Evolutionary conservation across 108 stramenopile genomes (phyloP), one percentile per base, ranked within the genome.

Genomic region (Stephanodiscus triporus): DNA sequence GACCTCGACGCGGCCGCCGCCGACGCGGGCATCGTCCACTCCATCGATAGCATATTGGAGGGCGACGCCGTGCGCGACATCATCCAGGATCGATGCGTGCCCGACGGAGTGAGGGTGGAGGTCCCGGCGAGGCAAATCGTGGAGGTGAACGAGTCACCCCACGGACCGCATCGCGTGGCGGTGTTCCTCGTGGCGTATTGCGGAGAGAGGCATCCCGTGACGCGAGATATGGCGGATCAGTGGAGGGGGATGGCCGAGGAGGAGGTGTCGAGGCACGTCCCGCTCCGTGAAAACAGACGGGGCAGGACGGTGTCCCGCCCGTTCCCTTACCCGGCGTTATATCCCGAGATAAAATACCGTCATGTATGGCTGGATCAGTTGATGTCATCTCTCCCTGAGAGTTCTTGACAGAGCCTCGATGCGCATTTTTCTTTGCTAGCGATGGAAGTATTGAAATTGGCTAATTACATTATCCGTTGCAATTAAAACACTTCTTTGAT

Each of bases 141-240:
- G 22, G 62, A 73, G 22, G 20, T 49, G 11, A 34, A 55, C 38
- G 85, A 84, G 58, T 54, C 62, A 13, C 68, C 32, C 40, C 7
- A 11, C 17, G 66, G 81, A 58, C 49, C 34, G 29, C 61, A 68
- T 16, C 66, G 74, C 23, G 65, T 91, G 42, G 82, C 85, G 14
- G 84, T 91, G 9, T 91, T 90, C 78, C 72, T 94, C 16, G 51
- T 94, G 30, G 87, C 85, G 26, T 94, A 94, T 43, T 86, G 88
- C 60, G 88, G 86, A 9, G 90, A 86, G 66, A 49, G 57, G 7
- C 57, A 59, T 58, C 86, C 88, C 9, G 50, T 94, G 50, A 87
- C 86, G 6, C 53, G 93, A 30, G 55, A 49, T 6, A 42, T 69
- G 61, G 90, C 90, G 19, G 89, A 94, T 72, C 22, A 54, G 34